Evolutionary conservation across 495 filamentous ascomycete species (phyloP).

Genomic region (Beverwykella pulmonaria): DNA sequence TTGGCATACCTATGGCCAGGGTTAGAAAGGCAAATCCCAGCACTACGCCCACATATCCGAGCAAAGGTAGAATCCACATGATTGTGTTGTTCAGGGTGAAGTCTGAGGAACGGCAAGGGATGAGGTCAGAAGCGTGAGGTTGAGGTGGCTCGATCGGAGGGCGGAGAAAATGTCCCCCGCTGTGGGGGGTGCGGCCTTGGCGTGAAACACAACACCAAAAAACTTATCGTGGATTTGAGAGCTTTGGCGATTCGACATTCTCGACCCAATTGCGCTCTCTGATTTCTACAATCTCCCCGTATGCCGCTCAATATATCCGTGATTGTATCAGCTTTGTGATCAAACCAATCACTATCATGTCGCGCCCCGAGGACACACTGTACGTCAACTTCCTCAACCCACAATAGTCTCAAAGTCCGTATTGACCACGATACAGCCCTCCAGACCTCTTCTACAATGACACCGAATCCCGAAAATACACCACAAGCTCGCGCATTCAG

Average conservation of each 20-base stretch:
- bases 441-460: constrained; percentile 98
- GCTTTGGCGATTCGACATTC: constrained; percentile 9
- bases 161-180: constrained; percentile 14
- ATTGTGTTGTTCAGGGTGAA: constrained; percentile 30
- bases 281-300: not conserved
- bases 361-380: constrained; percentile 93
- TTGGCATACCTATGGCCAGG: constrained; percentile 76
- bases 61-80: constrained; percentile 90
- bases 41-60: constrained; percentile 85
- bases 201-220: constrained; percentile 7
- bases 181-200: constrained; percentile 6
- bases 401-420: not conserved
- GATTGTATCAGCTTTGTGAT: not conserved
- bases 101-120: constrained; percentile 16
- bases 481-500: constrained; percentile 92
- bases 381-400: constrained; percentile 49
- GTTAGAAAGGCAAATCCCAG: constrained; percentile 93
- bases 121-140: constrained; percentile 25
- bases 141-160: not conserved
- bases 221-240: constrained; percentile 11
- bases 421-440: constrained; percentile 58
- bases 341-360: constrained; percentile 63
- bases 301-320: not conserved
- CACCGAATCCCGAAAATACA: constrained; percentile 92
- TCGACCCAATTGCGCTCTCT: not conserved